phyloP scores from a whole-genome alignment of 352 stramenopile species.

The Phytophthora lateralis region DNA sequence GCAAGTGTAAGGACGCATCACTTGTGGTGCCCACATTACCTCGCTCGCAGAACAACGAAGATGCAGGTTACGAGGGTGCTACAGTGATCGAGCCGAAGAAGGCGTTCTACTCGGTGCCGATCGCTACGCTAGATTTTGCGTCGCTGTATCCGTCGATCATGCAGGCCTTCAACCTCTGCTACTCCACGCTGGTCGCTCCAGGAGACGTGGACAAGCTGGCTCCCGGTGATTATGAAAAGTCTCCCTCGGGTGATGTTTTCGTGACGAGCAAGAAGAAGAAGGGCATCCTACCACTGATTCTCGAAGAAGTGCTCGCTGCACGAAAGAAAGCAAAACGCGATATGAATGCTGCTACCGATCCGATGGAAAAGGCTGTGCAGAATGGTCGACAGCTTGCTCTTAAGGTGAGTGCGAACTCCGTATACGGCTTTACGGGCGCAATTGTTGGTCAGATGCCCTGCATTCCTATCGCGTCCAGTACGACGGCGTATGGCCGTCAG shows the following conservation, averaged over 20 bases:
- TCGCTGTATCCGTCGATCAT: conserved; percentile 99
- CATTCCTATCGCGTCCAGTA: conserved; percentile 97
- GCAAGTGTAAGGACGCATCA: conserved; percentile 94
- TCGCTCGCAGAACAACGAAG: conserved; percentile 83
- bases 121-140: conserved; percentile 99
- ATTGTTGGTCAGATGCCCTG: conserved; percentile 98
- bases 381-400: conserved; percentile 97
- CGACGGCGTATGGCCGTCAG: conserved; percentile 98
- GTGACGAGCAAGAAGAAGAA: conserved; percentile 96
- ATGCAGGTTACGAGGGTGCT: conserved; percentile 96
- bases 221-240: conserved; percentile 89
- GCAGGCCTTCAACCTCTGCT: conserved; percentile 99
- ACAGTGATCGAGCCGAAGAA: conserved; percentile 99
- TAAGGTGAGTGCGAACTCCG: conserved; percentile 98
- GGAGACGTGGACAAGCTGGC: conserved; percentile 68
- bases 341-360: conserved; percentile 98
- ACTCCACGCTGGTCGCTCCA: conserved; percentile 96
- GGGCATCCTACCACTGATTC: conserved; percentile 98
- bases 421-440: conserved; percentile 99
- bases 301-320: conserved; percentile 97
- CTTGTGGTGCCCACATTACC: conserved; percentile 97
- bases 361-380: conserved; percentile 99
- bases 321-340: conserved; percentile 99
- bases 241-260: conserved; percentile 96
- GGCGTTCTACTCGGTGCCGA: conserved; percentile 98